These are phyloP conservation scores for Metarhizium brunneum DNA, from an alignment of 2,329 filamentous ascomycete species.

Conservation along the genomic window DNA sequence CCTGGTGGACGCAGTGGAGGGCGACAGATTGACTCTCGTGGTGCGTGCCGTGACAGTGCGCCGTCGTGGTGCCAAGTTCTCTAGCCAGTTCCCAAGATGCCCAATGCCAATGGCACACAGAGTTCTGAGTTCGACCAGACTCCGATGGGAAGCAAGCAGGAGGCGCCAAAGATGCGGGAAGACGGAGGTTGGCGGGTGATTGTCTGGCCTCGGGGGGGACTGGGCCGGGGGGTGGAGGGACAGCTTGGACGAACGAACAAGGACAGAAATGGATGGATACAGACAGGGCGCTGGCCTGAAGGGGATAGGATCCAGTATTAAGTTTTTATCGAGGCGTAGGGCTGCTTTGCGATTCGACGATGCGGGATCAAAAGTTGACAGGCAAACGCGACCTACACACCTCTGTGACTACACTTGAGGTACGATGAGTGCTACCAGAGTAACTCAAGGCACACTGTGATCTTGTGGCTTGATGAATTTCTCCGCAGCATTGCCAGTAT, in stretches of 20 bases:
- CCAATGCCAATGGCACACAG: not conserved
- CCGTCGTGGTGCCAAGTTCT: conserved; percentile 2
- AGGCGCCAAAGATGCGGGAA: conserved; percentile 1
- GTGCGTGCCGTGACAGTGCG: conserved; percentile 5
- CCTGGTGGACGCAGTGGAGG: not conserved
- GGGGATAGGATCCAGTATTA: conserved; percentile 6
- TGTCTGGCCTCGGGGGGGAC: not conserved
- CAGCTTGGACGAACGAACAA: not conserved
- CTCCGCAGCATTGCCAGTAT: not conserved
- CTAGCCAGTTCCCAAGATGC: not conserved
- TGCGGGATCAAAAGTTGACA: not conserved
- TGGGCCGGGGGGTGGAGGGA: not conserved
- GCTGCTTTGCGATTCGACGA: conserved; percentile 4
- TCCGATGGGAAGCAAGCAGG: not conserved
- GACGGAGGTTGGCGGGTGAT: conserved; percentile 1
- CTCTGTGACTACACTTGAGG: not conserved
- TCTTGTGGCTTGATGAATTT: not conserved
- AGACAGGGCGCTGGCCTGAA: conserved; percentile 5
- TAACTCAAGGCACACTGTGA: not conserved
- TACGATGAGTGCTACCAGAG: not conserved
- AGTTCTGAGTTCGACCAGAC: not conserved
- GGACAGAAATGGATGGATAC: conserved; percentile 3
- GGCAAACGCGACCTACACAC: not conserved
- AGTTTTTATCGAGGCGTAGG: conserved; percentile 6
- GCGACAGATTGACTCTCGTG: conserved; percentile 4